These are phyloP conservation scores for Calendula officinalis DNA, from an alignment of 129 eudicot species.

Conservation along the genomic window DNA sequence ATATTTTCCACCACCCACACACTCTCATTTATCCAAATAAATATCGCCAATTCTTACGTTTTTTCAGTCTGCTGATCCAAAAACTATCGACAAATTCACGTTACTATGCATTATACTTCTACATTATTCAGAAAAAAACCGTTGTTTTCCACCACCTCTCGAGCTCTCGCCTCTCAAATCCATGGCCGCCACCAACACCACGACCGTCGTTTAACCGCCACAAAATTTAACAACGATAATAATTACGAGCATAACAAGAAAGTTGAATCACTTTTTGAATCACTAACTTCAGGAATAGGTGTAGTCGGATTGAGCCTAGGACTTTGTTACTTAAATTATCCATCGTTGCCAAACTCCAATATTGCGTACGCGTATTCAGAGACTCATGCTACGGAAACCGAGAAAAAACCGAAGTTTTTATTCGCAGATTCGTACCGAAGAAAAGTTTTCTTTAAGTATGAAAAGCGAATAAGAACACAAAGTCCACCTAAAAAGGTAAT, in stretches of 20 bases:
- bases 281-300: constrained; percentile 33
- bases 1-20: constrained; percentile 23
- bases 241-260: neutral
- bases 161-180: constrained; percentile 25
- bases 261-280: constrained; percentile 30
- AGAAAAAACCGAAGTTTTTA: constrained; percentile 47
- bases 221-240: constrained; percentile 23
- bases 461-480: constrained; percentile 68
- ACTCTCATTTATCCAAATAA: constrained; percentile 10
- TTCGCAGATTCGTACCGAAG: constrained; percentile 68
- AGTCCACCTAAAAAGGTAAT: constrained; percentile 95
- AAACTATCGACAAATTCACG: neutral
- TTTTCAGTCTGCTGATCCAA: neutral
- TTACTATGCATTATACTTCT: constrained; percentile 60
- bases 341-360: constrained; percentile 15
- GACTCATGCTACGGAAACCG: constrained; percentile 23
- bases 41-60: constrained; percentile 11
- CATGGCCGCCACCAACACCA: constrained; percentile 23
- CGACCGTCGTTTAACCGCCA: constrained; percentile 19
- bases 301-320: constrained; percentile 58
- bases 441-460: constrained; percentile 89
- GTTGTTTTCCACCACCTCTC: constrained; percentile 5
- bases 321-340: constrained; percentile 31
- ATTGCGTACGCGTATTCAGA: constrained; percentile 62
- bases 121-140: constrained; percentile 35